Conservation (phyloP, 768 basidiomycete species). For the Ramaria sp. region DNA sequence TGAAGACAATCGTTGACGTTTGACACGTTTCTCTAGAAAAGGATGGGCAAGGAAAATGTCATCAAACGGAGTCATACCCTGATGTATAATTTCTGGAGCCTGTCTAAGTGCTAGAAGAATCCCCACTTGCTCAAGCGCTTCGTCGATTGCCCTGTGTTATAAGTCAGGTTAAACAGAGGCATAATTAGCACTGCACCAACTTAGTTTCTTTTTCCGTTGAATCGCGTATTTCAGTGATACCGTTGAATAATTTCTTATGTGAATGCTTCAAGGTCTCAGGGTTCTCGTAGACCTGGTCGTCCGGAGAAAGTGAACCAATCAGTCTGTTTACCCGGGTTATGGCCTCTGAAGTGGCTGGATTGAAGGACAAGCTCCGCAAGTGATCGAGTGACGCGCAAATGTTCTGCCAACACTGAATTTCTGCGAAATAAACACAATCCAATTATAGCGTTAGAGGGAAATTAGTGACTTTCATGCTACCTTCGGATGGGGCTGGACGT, state of each 20-base stretch:
- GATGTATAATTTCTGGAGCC: conserved; percentile 48
- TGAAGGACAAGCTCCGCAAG: conserved; percentile 44
- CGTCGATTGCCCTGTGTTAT: conserved; percentile 49
- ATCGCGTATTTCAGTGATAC: conserved; percentile 50
- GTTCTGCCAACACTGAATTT: conserved; percentile 69
- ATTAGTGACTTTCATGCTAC: conserved; percentile 26
- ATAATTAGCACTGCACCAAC: conserved; percentile 28
- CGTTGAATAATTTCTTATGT: conserved; percentile 50
- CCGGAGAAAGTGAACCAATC: conserved; percentile 55
- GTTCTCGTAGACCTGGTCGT: conserved; percentile 59
- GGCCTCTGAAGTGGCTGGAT: conserved; percentile 39
- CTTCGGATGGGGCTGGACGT: conserved; percentile 69
- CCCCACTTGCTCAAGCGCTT: conserved; percentile 55
- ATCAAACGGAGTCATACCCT: conserved; percentile 33
- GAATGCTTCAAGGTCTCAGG: conserved; percentile 50
- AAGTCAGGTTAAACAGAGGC: background rate
- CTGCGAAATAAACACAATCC: conserved; percentile 27
- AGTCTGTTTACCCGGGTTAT: conserved; percentile 65
- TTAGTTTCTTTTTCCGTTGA: conserved; percentile 51
- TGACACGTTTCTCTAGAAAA: conserved; percentile 59
- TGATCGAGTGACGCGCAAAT: conserved; percentile 46
- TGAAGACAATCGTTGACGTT: conserved; percentile 63
- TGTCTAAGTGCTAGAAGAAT: conserved; percentile 64
- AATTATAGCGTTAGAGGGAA: background rate
- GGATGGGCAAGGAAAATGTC: background rate